These are phyloP conservation scores for Ophiocytium majus DNA, from an alignment of 352 stramenopile genomes.

Conservation along the genomic window DNA sequence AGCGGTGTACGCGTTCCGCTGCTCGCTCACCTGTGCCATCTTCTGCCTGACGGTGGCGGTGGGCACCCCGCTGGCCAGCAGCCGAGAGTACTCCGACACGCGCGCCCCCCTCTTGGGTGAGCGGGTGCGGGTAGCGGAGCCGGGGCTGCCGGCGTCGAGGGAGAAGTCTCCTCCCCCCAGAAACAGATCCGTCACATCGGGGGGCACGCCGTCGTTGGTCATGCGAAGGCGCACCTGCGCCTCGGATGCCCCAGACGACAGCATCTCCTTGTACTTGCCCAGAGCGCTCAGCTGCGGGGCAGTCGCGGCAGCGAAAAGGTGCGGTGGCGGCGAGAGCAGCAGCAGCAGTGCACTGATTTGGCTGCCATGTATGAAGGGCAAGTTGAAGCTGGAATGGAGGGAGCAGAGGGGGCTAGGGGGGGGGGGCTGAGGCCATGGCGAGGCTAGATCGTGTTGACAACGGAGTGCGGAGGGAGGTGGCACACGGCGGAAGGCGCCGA, in stretches of 20 bases:
- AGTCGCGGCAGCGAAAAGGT: background rate
- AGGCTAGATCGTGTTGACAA: no score
- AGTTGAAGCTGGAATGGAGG: no score
- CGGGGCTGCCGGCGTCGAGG: background rate
- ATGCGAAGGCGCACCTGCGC: constrained; percentile 18
- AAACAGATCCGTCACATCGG: background rate
- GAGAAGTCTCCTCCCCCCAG: background rate
- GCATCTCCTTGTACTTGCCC: constrained; percentile 24
- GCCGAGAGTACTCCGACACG: background rate
- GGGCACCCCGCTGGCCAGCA: constrained; percentile 22
- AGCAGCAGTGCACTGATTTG: no score
- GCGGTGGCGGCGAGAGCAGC: background rate
- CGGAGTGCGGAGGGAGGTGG: no score
- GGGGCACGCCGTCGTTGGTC: constrained; percentile 17
- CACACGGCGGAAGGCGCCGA: no score
- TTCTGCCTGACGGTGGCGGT: constrained; percentile 7
- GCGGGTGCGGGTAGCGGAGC: background rate
- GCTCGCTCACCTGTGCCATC: constrained; percentile 19
- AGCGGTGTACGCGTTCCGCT: no score
- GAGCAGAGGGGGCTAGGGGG: no score
- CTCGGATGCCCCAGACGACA: no score
- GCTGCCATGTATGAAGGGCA: no score
- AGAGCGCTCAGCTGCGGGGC: constrained; percentile 14
- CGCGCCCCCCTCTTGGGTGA: no score
- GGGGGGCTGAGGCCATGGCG: no score